Base-by-base conservation (phyloP, 2,329 filamentous ascomycete genomes). In the Pyricularia pennisetigena region DNA sequence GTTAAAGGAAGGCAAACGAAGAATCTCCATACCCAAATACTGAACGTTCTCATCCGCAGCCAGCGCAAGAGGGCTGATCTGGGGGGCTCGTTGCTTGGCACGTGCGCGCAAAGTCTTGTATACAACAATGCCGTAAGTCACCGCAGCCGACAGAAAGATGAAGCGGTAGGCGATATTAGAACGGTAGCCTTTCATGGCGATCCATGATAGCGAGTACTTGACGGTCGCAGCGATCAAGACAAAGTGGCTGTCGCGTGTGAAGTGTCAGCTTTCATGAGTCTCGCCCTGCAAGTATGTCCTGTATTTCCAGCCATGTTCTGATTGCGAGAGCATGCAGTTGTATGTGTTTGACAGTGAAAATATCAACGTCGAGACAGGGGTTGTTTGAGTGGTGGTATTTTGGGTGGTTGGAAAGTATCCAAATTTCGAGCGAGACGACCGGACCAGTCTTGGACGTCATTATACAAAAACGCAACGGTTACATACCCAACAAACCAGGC, bases 111-210 rank as follows among this genome's bases (percentile, higher is more conserved):
- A 92, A 69, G 93, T 94, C 87, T 99, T 99, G 86, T 97, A 98
- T 71, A 99, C 94, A 66, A 99, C 95, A 73, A 99, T 98, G 72
- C 95, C 94, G 79, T 99, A 99, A 12, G 95, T 98, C 66, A 88
- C 87, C 65, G 93, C 93, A 6, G 95, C 95, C 2, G 94, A 90
- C 73, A 97, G 73, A 78, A 99, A 99, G 69, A 94, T 92, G 68
- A 90, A 87, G 75, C 95, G 94, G 83, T 99, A 99, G 69, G 90
- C 90, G 79, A 95, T 89, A 72, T 87, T 85, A 65, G 94, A 94
- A 83, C 88, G 89, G 78, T 90, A 90, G 79, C 88, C 93, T 85
- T 97, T 96, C 85, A 98, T 91, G 75, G 90, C 90, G 69, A 97
- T 80, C 83, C 93, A 97, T 65, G 93, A 96, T 71, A 98, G 79